These are phyloP conservation scores for Plasmodium gallinaceum DNA, from an alignment of 169 alveolate species.

Conservation along the genomic window DNA sequence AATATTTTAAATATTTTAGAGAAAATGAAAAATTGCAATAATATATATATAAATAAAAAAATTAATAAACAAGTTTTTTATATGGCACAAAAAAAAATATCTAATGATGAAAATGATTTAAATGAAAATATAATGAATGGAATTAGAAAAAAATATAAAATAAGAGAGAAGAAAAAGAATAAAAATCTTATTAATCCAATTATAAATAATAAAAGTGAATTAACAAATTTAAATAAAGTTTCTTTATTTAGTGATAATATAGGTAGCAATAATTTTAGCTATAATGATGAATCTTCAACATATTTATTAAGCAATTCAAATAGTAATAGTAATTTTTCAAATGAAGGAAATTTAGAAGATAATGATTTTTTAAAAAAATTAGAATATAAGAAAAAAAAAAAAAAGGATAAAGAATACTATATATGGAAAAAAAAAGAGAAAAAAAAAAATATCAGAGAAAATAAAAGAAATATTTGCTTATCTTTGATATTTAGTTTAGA, in stretches of 20 bases:
- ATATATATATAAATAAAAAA: constrained; percentile 53
- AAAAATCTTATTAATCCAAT: background rate
- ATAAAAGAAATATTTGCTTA: constrained; percentile 57
- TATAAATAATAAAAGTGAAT: background rate
- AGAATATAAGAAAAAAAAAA: constrained; percentile 13
- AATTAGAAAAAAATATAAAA: background rate
- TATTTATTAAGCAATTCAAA: constrained; percentile 13
- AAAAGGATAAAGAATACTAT: constrained; percentile 1
- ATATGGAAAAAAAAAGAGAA: constrained; percentile 42
- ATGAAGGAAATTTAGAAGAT: background rate
- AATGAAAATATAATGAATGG: constrained; percentile 6
- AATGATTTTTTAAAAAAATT: background rate
- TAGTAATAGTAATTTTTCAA: background rate
- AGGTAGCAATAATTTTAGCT: background rate
- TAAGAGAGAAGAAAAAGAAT: background rate
- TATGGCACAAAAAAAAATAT: constrained; percentile 18
- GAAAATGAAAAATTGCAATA: constrained; percentile 22
- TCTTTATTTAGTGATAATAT: background rate
- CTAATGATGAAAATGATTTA: constrained; percentile 28
- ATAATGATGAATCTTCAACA: background rate
- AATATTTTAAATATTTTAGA: constrained; percentile 38
- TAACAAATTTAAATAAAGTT: background rate
- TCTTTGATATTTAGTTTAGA: constrained; percentile 40
- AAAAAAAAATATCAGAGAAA: constrained; percentile 37
- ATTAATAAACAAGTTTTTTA: constrained; percentile 58